Conservation (phyloP, 2,329 filamentous ascomycete genomes). For the Fusarium miscanthi region DNA sequence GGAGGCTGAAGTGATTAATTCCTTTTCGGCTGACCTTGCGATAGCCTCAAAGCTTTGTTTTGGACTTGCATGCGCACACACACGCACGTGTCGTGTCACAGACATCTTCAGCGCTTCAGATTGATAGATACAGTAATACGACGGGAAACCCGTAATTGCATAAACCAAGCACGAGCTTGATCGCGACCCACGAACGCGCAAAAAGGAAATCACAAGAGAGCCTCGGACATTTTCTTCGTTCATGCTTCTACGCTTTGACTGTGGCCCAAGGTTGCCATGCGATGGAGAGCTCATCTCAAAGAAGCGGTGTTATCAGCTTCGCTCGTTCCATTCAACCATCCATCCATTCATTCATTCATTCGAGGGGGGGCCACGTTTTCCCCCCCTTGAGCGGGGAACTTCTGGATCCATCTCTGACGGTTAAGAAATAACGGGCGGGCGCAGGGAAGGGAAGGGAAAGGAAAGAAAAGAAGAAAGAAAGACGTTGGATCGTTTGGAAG, state of each 20-base stretch:
- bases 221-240: slow-evolving; percentile 11
- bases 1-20: slow-evolving; percentile 14
- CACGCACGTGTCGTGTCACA: slow-evolving; percentile 1
- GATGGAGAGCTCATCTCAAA: background rate
- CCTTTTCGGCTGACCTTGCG: slow-evolving; percentile 13
- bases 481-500: slow-evolving; percentile 14
- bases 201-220: slow-evolving; percentile 3
- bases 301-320: background rate
- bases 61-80: background rate
- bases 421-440: slow-evolving; percentile 10
- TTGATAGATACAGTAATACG: background rate
- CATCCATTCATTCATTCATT: background rate
- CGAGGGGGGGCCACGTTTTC: slow-evolving; percentile 15
- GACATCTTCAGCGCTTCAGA: slow-evolving; percentile 1
- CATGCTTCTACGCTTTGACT: slow-evolving; percentile 20
- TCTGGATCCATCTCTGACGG: slow-evolving; percentile 6
- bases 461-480: background rate
- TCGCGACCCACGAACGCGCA: background rate
- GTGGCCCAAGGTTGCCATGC: background rate
- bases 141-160: slow-evolving; percentile 24
- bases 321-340: background rate
- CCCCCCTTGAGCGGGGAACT: slow-evolving; percentile 13
- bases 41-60: slow-evolving; percentile 26
- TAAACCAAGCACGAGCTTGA: slow-evolving; percentile 7
- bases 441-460: slow-evolving; percentile 4